Evolutionary conservation across 257 asterid species (phyloP).

Genomic region (Solanum gandarillasii): DNA sequence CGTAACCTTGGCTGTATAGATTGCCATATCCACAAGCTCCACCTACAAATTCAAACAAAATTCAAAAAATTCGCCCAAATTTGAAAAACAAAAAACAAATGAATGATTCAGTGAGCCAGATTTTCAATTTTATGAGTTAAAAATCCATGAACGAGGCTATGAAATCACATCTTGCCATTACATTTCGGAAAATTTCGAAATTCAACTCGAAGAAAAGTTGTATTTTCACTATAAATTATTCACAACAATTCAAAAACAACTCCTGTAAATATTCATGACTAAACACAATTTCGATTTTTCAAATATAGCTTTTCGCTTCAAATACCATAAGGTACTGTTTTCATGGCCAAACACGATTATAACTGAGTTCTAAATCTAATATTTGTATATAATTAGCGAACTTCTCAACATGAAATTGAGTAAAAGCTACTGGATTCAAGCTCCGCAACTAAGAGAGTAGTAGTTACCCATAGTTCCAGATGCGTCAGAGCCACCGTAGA

Average conservation of each 20-base stretch:
- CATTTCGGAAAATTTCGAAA: background rate
- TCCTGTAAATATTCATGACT: background rate
- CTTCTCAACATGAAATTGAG: background rate
- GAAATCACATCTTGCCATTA: background rate
- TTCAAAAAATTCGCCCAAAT: background rate
- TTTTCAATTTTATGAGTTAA: background rate
- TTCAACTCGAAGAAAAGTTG: background rate
- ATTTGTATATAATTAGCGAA: background rate
- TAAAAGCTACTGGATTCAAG: background rate
- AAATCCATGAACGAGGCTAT: background rate
- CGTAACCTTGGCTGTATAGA: constrained; percentile 80
- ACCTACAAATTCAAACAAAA: constrained; percentile 16
- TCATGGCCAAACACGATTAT: background rate
- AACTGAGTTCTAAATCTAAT: background rate
- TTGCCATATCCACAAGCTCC: constrained; percentile 81
- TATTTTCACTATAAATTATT: background rate
- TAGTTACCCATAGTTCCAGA: constrained; percentile 84
- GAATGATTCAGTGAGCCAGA: background rate
- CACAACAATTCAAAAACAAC: background rate
- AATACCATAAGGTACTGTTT: background rate
- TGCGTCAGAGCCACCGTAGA: constrained; percentile 88
- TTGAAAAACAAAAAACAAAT: background rate
- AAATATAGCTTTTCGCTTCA: background rate
- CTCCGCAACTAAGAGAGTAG: background rate
- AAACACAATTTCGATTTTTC: background rate